Evolutionary conservation across 345 rosid genomes (phyloP).

Genomic region (Garcia nutans): DNA sequence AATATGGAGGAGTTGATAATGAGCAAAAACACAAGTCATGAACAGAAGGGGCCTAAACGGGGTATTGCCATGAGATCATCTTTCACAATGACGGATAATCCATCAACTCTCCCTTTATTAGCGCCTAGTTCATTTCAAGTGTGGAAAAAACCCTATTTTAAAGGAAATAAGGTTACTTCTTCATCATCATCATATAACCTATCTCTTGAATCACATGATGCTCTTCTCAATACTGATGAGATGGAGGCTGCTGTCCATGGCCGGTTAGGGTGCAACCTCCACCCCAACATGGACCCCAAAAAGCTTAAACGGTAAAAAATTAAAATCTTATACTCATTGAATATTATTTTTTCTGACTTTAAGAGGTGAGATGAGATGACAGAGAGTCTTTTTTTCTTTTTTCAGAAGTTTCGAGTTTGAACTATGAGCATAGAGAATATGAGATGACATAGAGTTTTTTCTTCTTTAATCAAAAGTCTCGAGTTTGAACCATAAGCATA

Average conservation of each 20-base stretch:
- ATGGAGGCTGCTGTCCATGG: background rate
- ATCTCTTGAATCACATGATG: background rate
- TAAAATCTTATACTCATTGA: background rate
- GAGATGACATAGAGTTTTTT: no score
- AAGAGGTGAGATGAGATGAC: no score
- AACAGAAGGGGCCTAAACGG: background rate
- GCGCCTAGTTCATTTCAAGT: conserved; percentile 10
- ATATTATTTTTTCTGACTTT: no score
- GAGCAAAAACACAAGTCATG: background rate
- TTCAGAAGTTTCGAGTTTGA: no score
- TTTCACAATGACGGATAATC: background rate
- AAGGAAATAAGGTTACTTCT: background rate
- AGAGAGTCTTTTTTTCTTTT: no score
- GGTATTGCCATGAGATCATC: background rate
- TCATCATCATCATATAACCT: background rate
- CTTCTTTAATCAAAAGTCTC: no score
- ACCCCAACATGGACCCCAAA: conserved; percentile 30
- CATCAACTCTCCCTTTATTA: background rate
- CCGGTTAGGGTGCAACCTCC: background rate
- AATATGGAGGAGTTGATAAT: background rate
- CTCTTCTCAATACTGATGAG: background rate
- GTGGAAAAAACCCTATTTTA: conserved; percentile 14
- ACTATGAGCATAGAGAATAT: no score
- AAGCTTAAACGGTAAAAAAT: conserved; percentile 36
- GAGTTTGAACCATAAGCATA: no score